A percentile compares a stretch with the other conserved stretches of the same genome.
Evolutionary conservation across 2,329 filamentous ascomycete genomes (phyloP).

Genomic region (Huntiella omanensis): DNA sequence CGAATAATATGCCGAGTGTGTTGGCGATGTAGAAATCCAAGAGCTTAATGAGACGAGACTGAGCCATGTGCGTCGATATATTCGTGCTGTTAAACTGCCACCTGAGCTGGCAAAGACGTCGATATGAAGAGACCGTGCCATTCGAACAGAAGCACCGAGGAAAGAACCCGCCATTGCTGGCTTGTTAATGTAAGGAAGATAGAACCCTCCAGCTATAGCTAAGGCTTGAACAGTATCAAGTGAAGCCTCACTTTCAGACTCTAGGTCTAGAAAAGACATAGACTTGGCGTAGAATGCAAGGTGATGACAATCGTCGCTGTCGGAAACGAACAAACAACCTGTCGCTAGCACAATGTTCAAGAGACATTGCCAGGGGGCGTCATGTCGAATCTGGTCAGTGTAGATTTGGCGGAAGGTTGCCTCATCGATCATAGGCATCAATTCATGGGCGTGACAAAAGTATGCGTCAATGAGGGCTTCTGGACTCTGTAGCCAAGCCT

Average conservation of each 20-base stretch:
- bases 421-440: constrained; percentile 58
- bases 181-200: constrained; percentile 59
- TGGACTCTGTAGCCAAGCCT: constrained; percentile 21
- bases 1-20: constrained; percentile 39
- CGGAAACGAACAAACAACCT: constrained; percentile 51
- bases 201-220: constrained; percentile 54
- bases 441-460: constrained; percentile 53
- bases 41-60: constrained; percentile 55
- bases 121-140: constrained; percentile 44
- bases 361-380: constrained; percentile 52
- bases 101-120: background rate
- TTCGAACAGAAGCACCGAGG: constrained; percentile 50
- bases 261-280: constrained; percentile 46
- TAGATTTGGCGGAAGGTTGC: constrained; percentile 45
- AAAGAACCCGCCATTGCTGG: constrained; percentile 61
- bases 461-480: constrained; percentile 51
- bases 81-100: constrained; percentile 32
- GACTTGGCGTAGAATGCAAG: constrained; percentile 51
- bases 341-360: constrained; percentile 62
- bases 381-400: constrained; percentile 33
- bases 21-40: constrained; percentile 53
- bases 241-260: constrained; percentile 32
- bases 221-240: constrained; percentile 56
- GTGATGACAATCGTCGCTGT: constrained; percentile 45
- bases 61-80: constrained; percentile 54